Conservation (phyloP, 371 early-diverging fungal genomes). For the Rhizopus microsporus region DNA sequence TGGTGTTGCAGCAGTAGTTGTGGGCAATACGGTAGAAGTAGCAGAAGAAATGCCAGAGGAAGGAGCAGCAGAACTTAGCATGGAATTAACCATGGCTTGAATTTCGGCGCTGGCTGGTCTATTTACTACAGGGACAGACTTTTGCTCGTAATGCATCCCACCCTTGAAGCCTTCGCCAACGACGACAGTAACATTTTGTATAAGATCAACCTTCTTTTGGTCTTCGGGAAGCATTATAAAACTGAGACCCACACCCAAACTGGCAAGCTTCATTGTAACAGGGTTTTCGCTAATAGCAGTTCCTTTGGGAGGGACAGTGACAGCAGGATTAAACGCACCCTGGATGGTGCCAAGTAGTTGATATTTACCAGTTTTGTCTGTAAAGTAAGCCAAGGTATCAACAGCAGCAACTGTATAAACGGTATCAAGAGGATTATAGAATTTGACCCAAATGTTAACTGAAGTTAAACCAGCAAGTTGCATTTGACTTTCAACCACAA, state of each 20-base stretch:
- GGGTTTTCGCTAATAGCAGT: conserved; percentile 25
- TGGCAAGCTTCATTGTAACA: conserved; percentile 18
- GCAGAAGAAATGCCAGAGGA: conserved; percentile 1
- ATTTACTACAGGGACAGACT: conserved; percentile 26
- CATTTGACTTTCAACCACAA: conserved; percentile 31
- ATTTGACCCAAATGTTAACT: conserved; percentile 31
- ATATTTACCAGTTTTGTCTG: neutral
- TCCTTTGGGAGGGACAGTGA: conserved; percentile 33
- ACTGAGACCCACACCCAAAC: conserved; percentile 5
- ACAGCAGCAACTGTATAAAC: conserved; percentile 36
- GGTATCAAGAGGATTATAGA: conserved; percentile 53
- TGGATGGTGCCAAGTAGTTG: conserved; percentile 29
- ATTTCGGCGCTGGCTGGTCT: conserved; percentile 8
- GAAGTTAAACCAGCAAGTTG: conserved; percentile 11
- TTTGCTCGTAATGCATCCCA: conserved; percentile 37
- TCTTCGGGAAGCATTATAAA: conserved; percentile 18
- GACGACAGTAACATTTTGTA: conserved; percentile 37
- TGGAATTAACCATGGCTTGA: conserved; percentile 3
- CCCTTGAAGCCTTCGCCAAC: conserved; percentile 41
- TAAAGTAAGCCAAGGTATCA: conserved; percentile 2
- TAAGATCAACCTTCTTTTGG: conserved; percentile 25
- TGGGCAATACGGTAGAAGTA: conserved; percentile 1
- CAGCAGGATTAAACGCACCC: conserved; percentile 26
- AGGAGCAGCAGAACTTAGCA: neutral
- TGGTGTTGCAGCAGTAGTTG: conserved; percentile 7